Evolutionary conservation across 805 yeast species (phyloP).

Genomic region (Crinitomyces ghanaensis): DNA sequence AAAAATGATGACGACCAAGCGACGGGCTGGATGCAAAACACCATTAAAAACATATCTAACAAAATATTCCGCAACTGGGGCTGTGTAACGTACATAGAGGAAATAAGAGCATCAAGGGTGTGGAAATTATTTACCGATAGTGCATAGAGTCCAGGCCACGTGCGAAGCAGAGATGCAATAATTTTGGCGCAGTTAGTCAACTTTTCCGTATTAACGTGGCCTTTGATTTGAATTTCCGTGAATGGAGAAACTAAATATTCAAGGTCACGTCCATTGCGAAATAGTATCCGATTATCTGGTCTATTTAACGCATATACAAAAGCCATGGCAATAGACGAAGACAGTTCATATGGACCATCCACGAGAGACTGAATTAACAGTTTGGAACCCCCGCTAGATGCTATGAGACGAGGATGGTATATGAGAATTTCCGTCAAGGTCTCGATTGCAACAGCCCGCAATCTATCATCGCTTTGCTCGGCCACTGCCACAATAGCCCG

Average conservation of each 20-base stretch:
- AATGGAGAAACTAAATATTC: constrained; percentile 56
- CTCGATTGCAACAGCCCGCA: constrained; percentile 41
- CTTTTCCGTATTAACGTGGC: constrained; percentile 39
- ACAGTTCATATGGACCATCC: constrained; percentile 43
- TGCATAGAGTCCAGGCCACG: constrained; percentile 66
- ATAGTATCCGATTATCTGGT: constrained; percentile 40
- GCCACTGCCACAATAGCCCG: constrained; percentile 55
- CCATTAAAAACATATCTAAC: constrained; percentile 60
- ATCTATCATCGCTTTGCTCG: constrained; percentile 41
- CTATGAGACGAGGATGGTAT: constrained; percentile 32
- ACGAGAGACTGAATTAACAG: constrained; percentile 35
- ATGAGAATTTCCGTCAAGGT: constrained; percentile 42
- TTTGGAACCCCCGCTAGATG: constrained; percentile 36
- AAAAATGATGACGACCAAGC: constrained; percentile 37
- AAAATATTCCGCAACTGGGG: constrained; percentile 44
- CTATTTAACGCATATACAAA: constrained; percentile 46
- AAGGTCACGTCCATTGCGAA: constrained; percentile 54
- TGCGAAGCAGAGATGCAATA: constrained; percentile 49
- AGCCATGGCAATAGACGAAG: constrained; percentile 34
- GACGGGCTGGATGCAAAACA: constrained; percentile 47
- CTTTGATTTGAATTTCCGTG: constrained; percentile 45
- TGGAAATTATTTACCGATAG: constrained; percentile 46
- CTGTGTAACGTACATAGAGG: constrained; percentile 50
- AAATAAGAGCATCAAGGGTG: constrained; percentile 45
- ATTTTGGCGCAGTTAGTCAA: constrained; percentile 51